Percentiles rank a stretch among this genome's conserved stretches.
phyloP scores from a whole-genome alignment of 1,284 basidiomycete species.

The Moniliophthora roreri region DNA sequence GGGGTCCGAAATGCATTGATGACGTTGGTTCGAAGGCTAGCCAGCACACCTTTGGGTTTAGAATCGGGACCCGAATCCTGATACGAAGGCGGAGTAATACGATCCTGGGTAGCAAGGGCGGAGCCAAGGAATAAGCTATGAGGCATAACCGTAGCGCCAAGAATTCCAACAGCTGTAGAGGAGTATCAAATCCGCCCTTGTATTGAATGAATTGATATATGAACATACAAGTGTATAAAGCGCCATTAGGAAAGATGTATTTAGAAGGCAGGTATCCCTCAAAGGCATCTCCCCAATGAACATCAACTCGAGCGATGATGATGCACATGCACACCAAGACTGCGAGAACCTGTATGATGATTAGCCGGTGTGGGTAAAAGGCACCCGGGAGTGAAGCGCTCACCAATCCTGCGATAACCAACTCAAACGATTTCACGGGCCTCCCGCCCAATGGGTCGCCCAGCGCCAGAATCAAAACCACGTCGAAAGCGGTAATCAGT shows the following conservation, averaged over 20 bases:
- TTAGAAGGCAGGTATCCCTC: constrained; percentile 17
- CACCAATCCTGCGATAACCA: constrained; percentile 76
- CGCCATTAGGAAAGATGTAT: constrained; percentile 15
- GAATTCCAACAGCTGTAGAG: constrained; percentile 14
- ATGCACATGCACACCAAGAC: constrained; percentile 48
- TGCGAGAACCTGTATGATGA: constrained; percentile 72
- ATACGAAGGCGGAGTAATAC: background rate
- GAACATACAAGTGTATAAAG: constrained; percentile 14
- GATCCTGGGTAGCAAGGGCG: constrained; percentile 16
- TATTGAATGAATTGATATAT: background rate
- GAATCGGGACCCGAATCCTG: too few species aligned
- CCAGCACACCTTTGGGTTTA: too few species aligned
- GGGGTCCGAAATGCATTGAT: constrained; percentile 17
- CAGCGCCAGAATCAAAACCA: constrained; percentile 72
- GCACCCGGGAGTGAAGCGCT: too few species aligned
- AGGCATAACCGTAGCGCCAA: constrained; percentile 18
- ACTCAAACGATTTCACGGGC: constrained; percentile 76
- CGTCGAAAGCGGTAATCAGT: constrained; percentile 82
- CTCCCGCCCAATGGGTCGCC: constrained; percentile 57
- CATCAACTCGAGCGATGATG: constrained; percentile 13
- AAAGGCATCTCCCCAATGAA: constrained; percentile 14
- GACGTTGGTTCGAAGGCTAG: background rate
- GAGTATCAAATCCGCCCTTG: background rate
- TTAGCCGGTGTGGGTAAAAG: too few species aligned
- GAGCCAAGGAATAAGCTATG: constrained; percentile 18